Evolutionary conservation across 106 monocot genomes (phyloP), one percentile per base, ranked within the genome.

Genomic region (Dendrobium officinale): DNA sequence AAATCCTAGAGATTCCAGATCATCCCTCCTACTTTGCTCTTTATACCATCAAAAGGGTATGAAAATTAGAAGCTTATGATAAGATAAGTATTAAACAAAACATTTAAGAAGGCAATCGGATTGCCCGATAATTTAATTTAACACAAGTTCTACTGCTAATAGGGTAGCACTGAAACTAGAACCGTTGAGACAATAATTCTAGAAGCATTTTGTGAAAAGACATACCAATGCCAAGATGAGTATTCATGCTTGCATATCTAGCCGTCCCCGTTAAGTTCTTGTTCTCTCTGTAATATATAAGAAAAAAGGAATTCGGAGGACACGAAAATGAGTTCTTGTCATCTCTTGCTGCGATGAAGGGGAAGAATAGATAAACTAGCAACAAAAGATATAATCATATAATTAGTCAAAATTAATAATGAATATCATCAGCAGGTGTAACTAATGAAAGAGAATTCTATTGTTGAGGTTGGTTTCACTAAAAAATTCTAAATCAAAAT

Each of bases 11-110:
- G 87, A 87, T 81, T 87, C 87, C 75, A 87, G 73, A 84, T 87
- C 87, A 79, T 87, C 87, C 78, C 87, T 84, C 79, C 87, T 84
- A 80, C 87, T 84, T 87, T 87, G 87, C 66, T 87, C 87, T 87
- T 66, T 26, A 66, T 24, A 11, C 4, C 11, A 70, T 70, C 37
- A 37, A 37, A 70, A 70, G 29, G 37, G 29, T 5, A 37, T 2
- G 15, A 37, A 3, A 22, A 70, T 70, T 70, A 70, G 70, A 70
- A 70, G 70, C 16, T 70, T 70, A 70, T 33, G 0, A 70, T 37
- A 22, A 33, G 16, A 70, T 33, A 70, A 37, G 70, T 16, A 37
- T 70, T 33, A 70, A 33, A 70, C 6, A 22, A 4, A 70, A 70
- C 11, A 37, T 15, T 70, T 33, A n/a, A 37, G 13, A 37, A 37